Evolutionary conservation across 495 filamentous ascomycete genomes (phyloP).

Genomic region (Lasiosphaeria hispida): DNA sequence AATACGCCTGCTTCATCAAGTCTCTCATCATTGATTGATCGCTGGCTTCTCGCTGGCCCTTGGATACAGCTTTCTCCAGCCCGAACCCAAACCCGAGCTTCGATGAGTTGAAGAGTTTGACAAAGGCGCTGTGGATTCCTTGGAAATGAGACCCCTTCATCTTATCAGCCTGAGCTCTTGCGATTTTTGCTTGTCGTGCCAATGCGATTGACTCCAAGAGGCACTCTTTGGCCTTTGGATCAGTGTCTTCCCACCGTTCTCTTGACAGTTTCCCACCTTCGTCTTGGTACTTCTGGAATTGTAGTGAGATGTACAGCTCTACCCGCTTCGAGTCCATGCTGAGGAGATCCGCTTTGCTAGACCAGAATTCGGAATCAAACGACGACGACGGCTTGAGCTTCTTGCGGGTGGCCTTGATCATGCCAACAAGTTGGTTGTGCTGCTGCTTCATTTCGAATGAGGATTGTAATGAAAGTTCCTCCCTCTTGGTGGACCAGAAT

Average conservation of each 20-base stretch:
- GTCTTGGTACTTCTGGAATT: constrained; percentile 9
- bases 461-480: too few relatives aligned
- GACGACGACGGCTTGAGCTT: constrained; percentile 13
- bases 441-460: not conserved
- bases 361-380: constrained; percentile 11
- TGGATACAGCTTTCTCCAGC: constrained; percentile 2
- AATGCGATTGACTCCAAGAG: constrained; percentile 8
- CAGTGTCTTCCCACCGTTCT: constrained; percentile 5
- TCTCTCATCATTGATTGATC: constrained; percentile 15
- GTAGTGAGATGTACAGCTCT: not conserved
- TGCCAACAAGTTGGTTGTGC: constrained; percentile 1
- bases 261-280: constrained; percentile 5
- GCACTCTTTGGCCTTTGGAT: constrained; percentile 7
- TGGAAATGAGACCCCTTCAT: constrained; percentile 9
- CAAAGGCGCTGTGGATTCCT: constrained; percentile 6
- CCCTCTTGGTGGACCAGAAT: too few relatives aligned
- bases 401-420: constrained; percentile 3
- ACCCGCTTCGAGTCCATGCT: constrained; percentile 12
- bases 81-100: constrained; percentile 10
- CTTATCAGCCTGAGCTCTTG: constrained; percentile 7
- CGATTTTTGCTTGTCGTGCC: constrained; percentile 8
- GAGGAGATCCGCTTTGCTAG: constrained; percentile 4
- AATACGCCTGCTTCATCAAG: constrained; percentile 15
- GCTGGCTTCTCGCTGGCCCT: constrained; percentile 5
- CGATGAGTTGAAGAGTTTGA: constrained; percentile 15